A percentile compares a stretch with the other conserved stretches of the same genome.
phyloP scores from a whole-genome alignment of 2,329 filamentous ascomycete species.

The Colletotrichum kahawae region DNA sequence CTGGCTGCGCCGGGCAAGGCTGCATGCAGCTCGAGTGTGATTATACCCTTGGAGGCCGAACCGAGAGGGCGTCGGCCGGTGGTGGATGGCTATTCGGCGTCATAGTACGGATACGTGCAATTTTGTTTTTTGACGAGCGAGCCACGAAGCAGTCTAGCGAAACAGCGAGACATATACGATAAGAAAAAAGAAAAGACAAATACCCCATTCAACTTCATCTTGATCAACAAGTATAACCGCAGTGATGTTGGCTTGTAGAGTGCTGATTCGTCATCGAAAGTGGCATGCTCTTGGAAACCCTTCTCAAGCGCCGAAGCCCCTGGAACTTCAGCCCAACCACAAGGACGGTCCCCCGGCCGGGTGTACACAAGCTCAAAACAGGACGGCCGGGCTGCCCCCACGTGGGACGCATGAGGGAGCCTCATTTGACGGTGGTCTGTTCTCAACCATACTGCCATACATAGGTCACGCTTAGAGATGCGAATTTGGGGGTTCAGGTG shows the following conservation, averaged over 20 bases:
- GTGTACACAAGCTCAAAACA: slow-evolving; percentile 9
- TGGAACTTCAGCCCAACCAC: background rate
- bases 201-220: background rate
- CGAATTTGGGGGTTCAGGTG: background rate
- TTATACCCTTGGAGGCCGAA: slow-evolving; percentile 11
- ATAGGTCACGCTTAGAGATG: background rate
- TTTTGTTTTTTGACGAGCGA: background rate
- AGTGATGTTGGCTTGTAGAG: background rate
- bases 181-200: background rate
- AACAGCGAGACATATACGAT: background rate
- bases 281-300: background rate
- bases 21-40: background rate
- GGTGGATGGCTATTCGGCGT: background rate
- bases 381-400: background rate
- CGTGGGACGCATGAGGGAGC: slow-evolving; percentile 17
- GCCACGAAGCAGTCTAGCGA: background rate
- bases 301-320: background rate
- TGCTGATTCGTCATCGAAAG: background rate
- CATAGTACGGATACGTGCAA: background rate
- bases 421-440: slow-evolving; percentile 20
- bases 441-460: background rate
- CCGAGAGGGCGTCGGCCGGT: background rate
- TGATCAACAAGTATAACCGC: background rate
- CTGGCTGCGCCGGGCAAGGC: background rate
- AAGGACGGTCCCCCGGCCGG: background rate